Conservation (phyloP, 352 stramenopile species). For the Globisporangium splendens region DNA sequence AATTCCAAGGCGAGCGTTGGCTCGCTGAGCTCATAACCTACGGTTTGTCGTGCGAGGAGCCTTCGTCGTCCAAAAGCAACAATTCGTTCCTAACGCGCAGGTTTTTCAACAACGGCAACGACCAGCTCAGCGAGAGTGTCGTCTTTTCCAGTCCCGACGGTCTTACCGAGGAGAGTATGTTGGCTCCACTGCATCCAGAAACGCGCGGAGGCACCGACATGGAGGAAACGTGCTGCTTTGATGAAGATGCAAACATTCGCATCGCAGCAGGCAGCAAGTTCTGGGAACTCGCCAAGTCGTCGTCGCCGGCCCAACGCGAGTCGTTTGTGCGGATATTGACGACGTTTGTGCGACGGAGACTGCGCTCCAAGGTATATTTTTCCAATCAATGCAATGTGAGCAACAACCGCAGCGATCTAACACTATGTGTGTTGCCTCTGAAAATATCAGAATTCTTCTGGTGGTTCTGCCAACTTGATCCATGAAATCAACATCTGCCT, state of each 20-base stretch:
- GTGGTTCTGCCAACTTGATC: constrained; percentile 7
- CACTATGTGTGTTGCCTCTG: background rate
- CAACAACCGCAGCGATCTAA: no score
- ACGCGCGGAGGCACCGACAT: constrained; percentile 21
- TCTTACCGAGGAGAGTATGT: constrained; percentile 1
- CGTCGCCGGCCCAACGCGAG: constrained; percentile 14
- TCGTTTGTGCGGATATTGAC: constrained; percentile 31
- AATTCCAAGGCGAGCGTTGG: constrained; percentile 46
- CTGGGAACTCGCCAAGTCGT: constrained; percentile 31
- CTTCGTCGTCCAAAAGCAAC: background rate
- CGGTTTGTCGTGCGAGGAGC: background rate
- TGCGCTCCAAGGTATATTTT: constrained; percentile 17
- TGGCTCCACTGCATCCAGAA: background rate
- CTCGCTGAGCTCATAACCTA: constrained; percentile 43
- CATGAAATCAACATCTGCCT: constrained; percentile 40
- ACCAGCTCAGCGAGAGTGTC: constrained; percentile 13
- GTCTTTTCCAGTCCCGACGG: constrained; percentile 5
- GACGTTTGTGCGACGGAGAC: constrained; percentile 36
- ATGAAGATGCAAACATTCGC: constrained; percentile 37
- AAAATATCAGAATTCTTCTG: background rate
- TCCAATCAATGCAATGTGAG: background rate
- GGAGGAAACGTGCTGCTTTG: constrained; percentile 47
- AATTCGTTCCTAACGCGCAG: background rate
- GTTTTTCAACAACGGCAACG: background rate
- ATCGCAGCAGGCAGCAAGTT: constrained; percentile 31